Evolutionary conservation across 768 basidiomycete species (phyloP), one percentile per base, ranked within the genome.

Genomic region (Mycena rebaudengoi): DNA sequence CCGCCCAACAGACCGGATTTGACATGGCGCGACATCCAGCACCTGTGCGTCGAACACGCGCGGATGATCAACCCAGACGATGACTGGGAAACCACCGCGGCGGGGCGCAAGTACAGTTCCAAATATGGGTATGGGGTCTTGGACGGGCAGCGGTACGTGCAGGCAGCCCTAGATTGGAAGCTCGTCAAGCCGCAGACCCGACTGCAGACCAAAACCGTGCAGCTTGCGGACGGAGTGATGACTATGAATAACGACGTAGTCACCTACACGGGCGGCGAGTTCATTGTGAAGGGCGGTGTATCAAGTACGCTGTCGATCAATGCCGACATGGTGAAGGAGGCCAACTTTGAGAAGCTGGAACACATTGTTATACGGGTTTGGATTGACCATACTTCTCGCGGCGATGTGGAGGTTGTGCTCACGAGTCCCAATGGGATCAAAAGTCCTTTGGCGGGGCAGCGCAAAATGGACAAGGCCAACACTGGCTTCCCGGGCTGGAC

Each of bases 71-170:
- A 96, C 72, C 83, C 87, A 3, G 89, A 99, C 72, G 93, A 94
- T 3, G 96, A 97, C 73, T 99, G 98, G 98, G 93, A 97, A 72
- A 80, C 73, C 54, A 98, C 90, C 0, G 86, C 91, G 14, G 75
- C 78, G 2, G 94, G 93, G 3, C 82, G 89, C 21, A 75, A 74
- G 44, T 86, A 83, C 70, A 86, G 84, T 72, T 98, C 98, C 82
- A 98, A 99, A 76, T 99, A 96, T 69, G 98, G 98, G 2, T 99
- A 90, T 71, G 98, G 98, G 23, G 88, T 85, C 32, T 82, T 99
- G 56, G 91, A 98, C 75, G 96, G 89, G 2, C 91, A 88, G 57
- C 82, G 79, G 32, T 94, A 92, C 67, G 91, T 99, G 69, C 89
- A 85, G 60, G 89, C 89, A 0, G 95, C 96, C 2, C 85, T 89